These are phyloP conservation scores for Sphagnum contortum DNA, from an alignment of 225 moss, liverwort and hornwort genomes.

Conservation along the genomic window DNA sequence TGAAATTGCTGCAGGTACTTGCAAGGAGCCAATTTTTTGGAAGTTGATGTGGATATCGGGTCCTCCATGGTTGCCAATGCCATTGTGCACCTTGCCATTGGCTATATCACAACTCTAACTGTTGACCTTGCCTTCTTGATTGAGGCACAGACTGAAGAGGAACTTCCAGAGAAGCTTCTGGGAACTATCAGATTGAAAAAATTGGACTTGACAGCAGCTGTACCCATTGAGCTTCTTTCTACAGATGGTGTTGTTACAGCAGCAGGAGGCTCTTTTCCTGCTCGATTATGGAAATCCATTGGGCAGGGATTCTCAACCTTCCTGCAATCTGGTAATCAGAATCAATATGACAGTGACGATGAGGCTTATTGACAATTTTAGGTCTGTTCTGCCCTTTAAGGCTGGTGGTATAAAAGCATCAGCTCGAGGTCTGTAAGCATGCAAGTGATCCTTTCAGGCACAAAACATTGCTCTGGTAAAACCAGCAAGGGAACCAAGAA, in stretches of 20 bases:
- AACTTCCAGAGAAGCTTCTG: conserved; percentile 73
- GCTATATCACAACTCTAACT: conserved; percentile 56
- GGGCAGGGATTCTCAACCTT: conserved; percentile 47
- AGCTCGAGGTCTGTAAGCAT: too few species aligned
- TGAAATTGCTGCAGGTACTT: conserved; percentile 33
- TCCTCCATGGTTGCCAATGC: conserved; percentile 85
- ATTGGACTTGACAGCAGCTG: conserved; percentile 54
- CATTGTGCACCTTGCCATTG: conserved; percentile 74
- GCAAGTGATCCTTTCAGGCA: too few species aligned
- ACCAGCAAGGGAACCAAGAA: too few species aligned
- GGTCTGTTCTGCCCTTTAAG: too few species aligned
- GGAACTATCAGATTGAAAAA: conserved; percentile 53
- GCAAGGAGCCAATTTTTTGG: conserved; percentile 61
- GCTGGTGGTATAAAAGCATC: too few species aligned
- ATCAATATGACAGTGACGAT: conserved; percentile 25
- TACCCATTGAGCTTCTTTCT: conserved; percentile 31
- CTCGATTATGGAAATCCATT: conserved; percentile 53
- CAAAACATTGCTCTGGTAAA: too few species aligned
- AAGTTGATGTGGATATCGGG: conserved; percentile 85
- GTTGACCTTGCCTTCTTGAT: conserved; percentile 81
- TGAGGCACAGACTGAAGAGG: conserved; percentile 64
- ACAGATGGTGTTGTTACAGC: conserved; percentile 20
- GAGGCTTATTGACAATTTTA: conserved; percentile 1
- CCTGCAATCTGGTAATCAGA: conserved; percentile 30
- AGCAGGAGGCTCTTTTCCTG: conserved; percentile 45